Base-by-base conservation (phyloP, 768 basidiomycete species). In the Pholiota conissans region DNA sequence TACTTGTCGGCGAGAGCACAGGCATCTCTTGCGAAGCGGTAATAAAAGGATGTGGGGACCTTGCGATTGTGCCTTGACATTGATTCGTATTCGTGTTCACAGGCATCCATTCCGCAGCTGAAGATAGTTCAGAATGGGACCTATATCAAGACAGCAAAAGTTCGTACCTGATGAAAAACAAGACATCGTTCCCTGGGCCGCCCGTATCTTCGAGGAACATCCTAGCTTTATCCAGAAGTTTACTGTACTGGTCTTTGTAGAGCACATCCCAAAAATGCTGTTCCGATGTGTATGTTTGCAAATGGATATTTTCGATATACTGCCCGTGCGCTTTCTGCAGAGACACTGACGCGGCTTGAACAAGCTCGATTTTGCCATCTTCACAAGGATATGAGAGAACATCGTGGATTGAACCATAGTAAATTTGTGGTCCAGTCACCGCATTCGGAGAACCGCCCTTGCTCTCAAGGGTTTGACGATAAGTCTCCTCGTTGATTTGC, bases 41-140 rank as follows among this genome's bases (percentile, higher is more conserved):
- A 75, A 70, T 90, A 98, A 71, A 97, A 97, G 0, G 86, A 84
- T 0, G 86, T 79, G 0, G 95, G 95, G 0, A 98, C 93, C 60
- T 89, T 89, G n/a, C 94, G 86, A 34, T 84, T 81, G 67, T 99
- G 95, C 14, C 96, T 79, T 24, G 92, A 93, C 96, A 99, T 99
- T 3, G 85, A 87, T 11, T 83, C 75, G 60, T 89, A 86, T 67
- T 99, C 96, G 65, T 97, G 93, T 67, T 95, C 90, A 51, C 88
- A 92, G 0, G 95, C 95, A 63, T 99, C 96, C 74, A 98, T 94
- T 0, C 96, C 96, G 60, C 91, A 93, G 62, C 94, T 95, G n/a
- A 24, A 28, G 29, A 46, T 26, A 51, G 3, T 18, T 47, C n/a
- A 47, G 20, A 27, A 20, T 58, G 49, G 0, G 37, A 34, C 8